Base-by-base conservation (phyloP, 2,329 filamentous ascomycete genomes). In the Colletotrichum tropicale region DNA sequence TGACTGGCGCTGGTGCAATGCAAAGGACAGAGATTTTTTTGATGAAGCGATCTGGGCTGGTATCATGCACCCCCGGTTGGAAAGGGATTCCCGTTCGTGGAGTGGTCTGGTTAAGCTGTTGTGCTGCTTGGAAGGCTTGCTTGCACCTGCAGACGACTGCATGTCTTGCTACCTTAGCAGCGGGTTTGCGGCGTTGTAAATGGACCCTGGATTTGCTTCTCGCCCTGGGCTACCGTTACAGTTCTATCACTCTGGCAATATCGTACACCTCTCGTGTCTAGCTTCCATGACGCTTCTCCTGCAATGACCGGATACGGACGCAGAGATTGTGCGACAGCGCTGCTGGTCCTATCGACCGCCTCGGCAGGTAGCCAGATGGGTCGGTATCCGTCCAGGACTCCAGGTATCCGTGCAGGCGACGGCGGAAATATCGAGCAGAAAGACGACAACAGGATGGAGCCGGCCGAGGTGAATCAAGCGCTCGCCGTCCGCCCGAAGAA, bases 151-250 rank as follows among this genome's bases (percentile, higher is more conserved):
- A 36, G 30, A 30, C 15, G 32, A n/a, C 43, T 28, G 58, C 48
- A 38, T 56, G 43, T 13, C 18, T 70, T 18, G 43, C 30, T 64
- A 24, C 26, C n/a, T 32, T 18, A 34, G 32, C 28, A 43, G 69
- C 73, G 69, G 73, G 55, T 48, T 75, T 75, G 73, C 69, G 70
- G 64, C 69, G 62, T 28, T 66, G 73, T 56, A 58, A 43, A 72
- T 75, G 73, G 70, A 73, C 73, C 73, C 73, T 75, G 73, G 16
- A 73, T 58, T 75, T 52, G 12, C 9, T 16, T 38, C 55, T 52
- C n/a, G 10, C 10, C 43, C n/a, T 52, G 43, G n/a, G 43, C 43
- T 52, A 21, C 43, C n/a, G 43, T 52, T 52, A 52, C n/a, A 52
- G n/a, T 52, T 52, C 43, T 52, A 21, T 52, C 43, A 21, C 12